These are phyloP conservation scores for Bremia lactucae DNA, from an alignment of 352 stramenopile species.

Conservation along the genomic window DNA sequence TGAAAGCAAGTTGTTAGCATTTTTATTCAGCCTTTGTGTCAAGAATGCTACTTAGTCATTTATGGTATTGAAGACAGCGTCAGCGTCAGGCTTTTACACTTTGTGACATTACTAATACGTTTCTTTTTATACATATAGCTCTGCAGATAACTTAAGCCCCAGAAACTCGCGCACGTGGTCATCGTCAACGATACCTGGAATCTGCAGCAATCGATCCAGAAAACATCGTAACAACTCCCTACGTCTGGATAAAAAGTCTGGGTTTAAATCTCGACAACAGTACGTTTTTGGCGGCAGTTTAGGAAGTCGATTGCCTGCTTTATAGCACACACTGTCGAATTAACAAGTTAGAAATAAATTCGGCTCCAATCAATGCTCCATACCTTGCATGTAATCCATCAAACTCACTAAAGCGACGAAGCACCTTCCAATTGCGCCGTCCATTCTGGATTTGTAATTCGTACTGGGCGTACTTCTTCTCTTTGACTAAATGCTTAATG, in stretches of 20 bases:
- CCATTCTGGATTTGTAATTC: constrained; percentile 63
- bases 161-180: constrained; percentile 48
- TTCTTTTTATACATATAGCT: constrained; percentile 43
- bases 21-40: no score
- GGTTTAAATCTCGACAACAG: constrained; percentile 64
- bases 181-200: constrained; percentile 49
- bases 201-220: constrained; percentile 50
- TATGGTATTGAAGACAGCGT: constrained; percentile 11
- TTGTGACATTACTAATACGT: no score
- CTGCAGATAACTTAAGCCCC: constrained; percentile 41
- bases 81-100: no score
- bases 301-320: constrained; percentile 32
- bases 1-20: no score
- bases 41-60: no score
- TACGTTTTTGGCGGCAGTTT: constrained; percentile 56
- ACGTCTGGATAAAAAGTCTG: constrained; percentile 47
- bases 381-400: constrained; percentile 41
- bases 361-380: not conserved
- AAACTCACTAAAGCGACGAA: constrained; percentile 70
- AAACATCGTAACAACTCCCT: constrained; percentile 44
- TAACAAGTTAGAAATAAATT: constrained; percentile 3
- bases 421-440: constrained; percentile 51
- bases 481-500: constrained; percentile 37
- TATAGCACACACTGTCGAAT: constrained; percentile 31
- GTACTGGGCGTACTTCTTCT: constrained; percentile 44